These are phyloP conservation scores for Phaseolus coccineus DNA, from an alignment of 331 rosid species.

Conservation along the genomic window DNA sequence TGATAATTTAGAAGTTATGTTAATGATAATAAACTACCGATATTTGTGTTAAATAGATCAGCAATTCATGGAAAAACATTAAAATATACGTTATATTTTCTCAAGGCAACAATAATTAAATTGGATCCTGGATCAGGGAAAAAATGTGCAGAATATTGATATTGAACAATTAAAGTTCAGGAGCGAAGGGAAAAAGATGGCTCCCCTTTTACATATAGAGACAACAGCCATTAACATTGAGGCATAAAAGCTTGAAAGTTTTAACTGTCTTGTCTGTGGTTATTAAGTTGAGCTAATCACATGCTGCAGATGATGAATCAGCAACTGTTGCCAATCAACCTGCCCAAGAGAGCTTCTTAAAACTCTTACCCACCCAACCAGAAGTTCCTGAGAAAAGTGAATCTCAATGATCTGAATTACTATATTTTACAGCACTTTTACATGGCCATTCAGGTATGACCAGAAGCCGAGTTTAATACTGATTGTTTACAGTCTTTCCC, in stretches of 20 bases:
- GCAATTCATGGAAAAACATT: slow-evolving; percentile 16
- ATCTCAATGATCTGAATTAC: slow-evolving; percentile 51
- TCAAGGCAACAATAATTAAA: neutral
- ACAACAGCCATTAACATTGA: neutral
- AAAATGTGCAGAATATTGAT: neutral
- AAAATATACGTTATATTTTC: neutral
- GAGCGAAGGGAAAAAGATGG: neutral
- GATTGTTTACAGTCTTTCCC: slow-evolving; percentile 49
- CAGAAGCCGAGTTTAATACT: slow-evolving; percentile 46
- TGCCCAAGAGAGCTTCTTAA: slow-evolving; percentile 85
- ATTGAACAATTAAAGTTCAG: slow-evolving; percentile 17
- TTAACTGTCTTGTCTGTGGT: neutral
- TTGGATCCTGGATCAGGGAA: slow-evolving; percentile 23
- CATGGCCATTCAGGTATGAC: slow-evolving; percentile 46
- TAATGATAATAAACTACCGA: slow-evolving; percentile 2
- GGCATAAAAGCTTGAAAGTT: neutral
- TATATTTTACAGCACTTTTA: slow-evolving; percentile 45
- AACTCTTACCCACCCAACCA: slow-evolving; percentile 71
- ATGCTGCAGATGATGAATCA: slow-evolving; percentile 74
- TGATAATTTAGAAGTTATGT: neutral
- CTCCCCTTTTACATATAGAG: slow-evolving; percentile 19
- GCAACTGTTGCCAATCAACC: slow-evolving; percentile 60
- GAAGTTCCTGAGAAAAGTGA: slow-evolving; percentile 82
- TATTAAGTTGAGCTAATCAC: slow-evolving; percentile 36
- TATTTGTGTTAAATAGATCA: slow-evolving; percentile 28